A percentile compares a stretch with the other conserved stretches of the same genome.
Evolutionary conservation across 495 filamentous ascomycete species (phyloP).

Genomic region (Entonaema liquescens): DNA sequence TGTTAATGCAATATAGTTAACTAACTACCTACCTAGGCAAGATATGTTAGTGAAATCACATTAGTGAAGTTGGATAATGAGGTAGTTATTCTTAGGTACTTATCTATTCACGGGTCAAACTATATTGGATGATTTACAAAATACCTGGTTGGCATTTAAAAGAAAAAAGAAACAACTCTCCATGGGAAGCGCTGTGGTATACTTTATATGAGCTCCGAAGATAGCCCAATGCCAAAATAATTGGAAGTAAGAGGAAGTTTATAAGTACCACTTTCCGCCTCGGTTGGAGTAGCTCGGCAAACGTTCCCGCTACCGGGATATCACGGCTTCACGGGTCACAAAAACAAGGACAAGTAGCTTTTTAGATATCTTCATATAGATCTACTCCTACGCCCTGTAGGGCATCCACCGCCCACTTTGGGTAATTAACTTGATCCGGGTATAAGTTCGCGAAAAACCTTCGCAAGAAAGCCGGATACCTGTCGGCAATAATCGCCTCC

Average conservation of each 20-base stretch:
- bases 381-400: conserved; percentile 85
- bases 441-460: conserved; percentile 80
- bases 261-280: not conserved
- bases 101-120: too few relatives aligned
- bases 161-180: too few relatives aligned
- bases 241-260: not conserved
- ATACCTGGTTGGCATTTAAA: too few relatives aligned
- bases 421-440: conserved; percentile 71
- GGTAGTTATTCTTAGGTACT: too few relatives aligned
- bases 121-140: too few relatives aligned
- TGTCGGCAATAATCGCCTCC: conserved; percentile 82
- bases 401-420: conserved; percentile 86
- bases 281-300: not conserved
- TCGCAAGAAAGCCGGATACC: conserved; percentile 79
- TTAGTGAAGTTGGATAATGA: not conserved
- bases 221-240: not conserved
- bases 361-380: conserved; percentile 53
- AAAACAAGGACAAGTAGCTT: not conserved
- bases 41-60: not conserved
- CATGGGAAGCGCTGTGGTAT: not conserved
- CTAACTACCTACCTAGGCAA: not conserved
- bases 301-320: not conserved
- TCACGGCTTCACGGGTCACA: conserved; percentile 5
- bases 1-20: too few relatives aligned
- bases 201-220: not conserved